These are phyloP conservation scores for Gaeumannomyces tritici DNA, from an alignment of 2,329 filamentous ascomycete genomes.

Conservation along the genomic window DNA sequence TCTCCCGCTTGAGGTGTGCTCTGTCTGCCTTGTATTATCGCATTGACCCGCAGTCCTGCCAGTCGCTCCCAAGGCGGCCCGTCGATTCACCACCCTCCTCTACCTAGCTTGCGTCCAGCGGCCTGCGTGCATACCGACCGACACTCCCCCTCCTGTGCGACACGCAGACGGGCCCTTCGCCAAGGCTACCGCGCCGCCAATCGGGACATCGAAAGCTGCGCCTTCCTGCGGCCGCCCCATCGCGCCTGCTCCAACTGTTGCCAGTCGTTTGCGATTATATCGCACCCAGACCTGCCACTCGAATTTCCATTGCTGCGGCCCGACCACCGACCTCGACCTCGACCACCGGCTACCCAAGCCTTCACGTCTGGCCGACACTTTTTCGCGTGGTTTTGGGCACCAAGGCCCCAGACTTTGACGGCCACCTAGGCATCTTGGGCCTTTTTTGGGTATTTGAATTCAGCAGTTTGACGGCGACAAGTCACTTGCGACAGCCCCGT, in stretches of 20 bases:
- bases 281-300: neutral
- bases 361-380: neutral
- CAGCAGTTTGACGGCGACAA: neutral
- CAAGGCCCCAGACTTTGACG: neutral
- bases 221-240: neutral
- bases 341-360: neutral
- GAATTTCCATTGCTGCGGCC: neutral
- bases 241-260: conserved; percentile 6
- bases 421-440: neutral
- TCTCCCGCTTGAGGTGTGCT: neutral
- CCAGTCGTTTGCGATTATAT: conserved; percentile 4
- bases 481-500: neutral
- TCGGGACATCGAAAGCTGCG: neutral
- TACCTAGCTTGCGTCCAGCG: neutral
- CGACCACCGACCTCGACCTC: neutral
- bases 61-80: neutral
- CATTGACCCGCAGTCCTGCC: neutral
- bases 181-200: neutral
- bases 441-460: neutral
- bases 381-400: neutral
- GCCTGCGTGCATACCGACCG: neutral
- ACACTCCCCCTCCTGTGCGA: neutral
- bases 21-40: neutral
- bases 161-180: neutral
- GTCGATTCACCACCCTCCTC: neutral